Evolutionary conservation across 805 yeast species (phyloP), one percentile per base, ranked within the genome.

Genomic region (Candida maesae): DNA sequence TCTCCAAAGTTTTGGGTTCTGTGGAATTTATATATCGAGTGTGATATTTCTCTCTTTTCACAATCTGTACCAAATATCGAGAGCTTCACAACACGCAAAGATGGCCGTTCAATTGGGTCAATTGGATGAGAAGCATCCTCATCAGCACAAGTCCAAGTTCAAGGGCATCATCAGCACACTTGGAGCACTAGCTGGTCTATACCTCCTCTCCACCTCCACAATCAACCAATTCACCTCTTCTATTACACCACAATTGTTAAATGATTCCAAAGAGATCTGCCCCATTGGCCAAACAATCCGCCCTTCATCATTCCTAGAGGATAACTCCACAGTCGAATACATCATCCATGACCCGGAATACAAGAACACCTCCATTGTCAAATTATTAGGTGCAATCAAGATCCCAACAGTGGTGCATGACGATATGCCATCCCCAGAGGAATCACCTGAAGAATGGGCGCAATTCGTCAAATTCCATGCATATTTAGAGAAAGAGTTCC

Each of bases 401-500:
- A 64, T 76, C 38, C 76, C 74, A 41, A 79, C 85, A 9, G 44
- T 48, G 14, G 40, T 44, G 2, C 34, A 38, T 14, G 52, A 48
- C 30, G 21, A 19, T 17, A 41, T 41, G 46, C 49, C 46, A 16
- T 17, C 33, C 2, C 51, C 51, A 4, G 32, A 28, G 6, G 68
- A 63, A 1, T 62, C 61, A 20, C 75, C 76, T 4, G 66, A 63
- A 25, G 42, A 40, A 3, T 51, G 51, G 44, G 27, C 41, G 3
- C 35, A 27, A 1, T 52, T 52, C 41, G 34, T 35, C 4, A 33
- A 65, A 6, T 74, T 84, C 44, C 84, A 80, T 48, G 53, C 60
- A 3, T 82, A 74, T 53, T 64, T 84, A 45, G 67, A 67, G 37
- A 46, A 59, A 10, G 64, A 76, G 5, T 84, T 79, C 60, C 87